Evolutionary conservation across 768 basidiomycete species (phyloP), one percentile per base, ranked within the genome.

Genomic region (Hysterangium stoloniferum): DNA sequence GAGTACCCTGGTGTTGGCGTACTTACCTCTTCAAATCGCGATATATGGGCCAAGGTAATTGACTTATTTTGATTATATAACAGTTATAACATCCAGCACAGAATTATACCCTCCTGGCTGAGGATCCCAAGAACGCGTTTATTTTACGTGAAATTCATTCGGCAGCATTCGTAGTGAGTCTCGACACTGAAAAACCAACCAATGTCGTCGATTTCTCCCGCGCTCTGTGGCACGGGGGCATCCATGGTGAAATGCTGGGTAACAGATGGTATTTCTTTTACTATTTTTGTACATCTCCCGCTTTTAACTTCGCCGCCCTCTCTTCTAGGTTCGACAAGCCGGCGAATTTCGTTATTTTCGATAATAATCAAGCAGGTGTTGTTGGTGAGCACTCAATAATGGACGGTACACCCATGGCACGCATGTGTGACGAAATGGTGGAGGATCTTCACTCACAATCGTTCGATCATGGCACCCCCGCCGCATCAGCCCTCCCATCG

Each of bases 311-410:
- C 27, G 28, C 3, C 29, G 17, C 25, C 33, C 31, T 24, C 28
- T 4, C 17, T 32, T 47, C 22, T 6, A 60, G 85, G 82, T 80
- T 91, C 41, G 94, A 97, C 68, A 97, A 96, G 66, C 93, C 94
- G 7, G 64, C 80, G 52, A 79, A 97, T 63, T 82, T 92, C 62
- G 77, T 96, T 52, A 78, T 97, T 4, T 90, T 81, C 59, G 87
- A 89, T 63, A 87, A 90, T 56, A 79, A 73, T 11, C 71, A 78
- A 43, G 84, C 89, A 1, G 94, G 92, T 4, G 67, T 96, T 59
- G 86, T 95, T 78, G 94, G 94, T 40, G 94, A 97, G 64, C 94
- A 92, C 63, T 88, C 86, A 15, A 72, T 87, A 52, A 92, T 92
- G 89, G 89, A 92, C 58, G 89, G 89, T 31, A 91, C 89, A 13